Evolutionary conservation across 805 yeast genomes (phyloP).

Genomic region (Clavispora asparagi): DNA sequence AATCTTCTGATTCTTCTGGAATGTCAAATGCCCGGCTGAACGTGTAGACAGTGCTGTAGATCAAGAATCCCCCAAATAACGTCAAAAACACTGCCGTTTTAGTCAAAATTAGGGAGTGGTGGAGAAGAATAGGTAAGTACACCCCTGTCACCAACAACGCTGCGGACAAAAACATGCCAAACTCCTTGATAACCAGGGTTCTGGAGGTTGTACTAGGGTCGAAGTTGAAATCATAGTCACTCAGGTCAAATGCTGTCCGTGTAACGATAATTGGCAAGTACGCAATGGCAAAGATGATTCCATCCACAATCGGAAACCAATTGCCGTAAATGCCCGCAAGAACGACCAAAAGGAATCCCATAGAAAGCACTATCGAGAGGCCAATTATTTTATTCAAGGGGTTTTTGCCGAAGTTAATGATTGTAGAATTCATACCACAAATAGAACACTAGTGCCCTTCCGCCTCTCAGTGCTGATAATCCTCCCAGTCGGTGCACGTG

Average conservation of each 20-base stretch:
- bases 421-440: constrained; percentile 12
- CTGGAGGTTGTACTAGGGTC: constrained; percentile 24
- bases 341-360: constrained; percentile 85
- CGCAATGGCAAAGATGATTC: constrained; percentile 36
- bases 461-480: neutral
- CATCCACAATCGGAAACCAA: constrained; percentile 84
- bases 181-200: constrained; percentile 49
- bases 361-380: constrained; percentile 71
- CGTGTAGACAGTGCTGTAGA: constrained; percentile 76
- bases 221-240: constrained; percentile 40
- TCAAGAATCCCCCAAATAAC: constrained; percentile 75
- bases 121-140: constrained; percentile 65
- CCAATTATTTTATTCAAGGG: constrained; percentile 78
- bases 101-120: constrained; percentile 71
- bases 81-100: constrained; percentile 71
- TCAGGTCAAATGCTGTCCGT: constrained; percentile 24
- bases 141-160: constrained; percentile 71
- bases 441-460: neutral
- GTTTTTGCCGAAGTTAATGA: constrained; percentile 19
- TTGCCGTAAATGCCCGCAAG: constrained; percentile 82
- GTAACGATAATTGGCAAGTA: constrained; percentile 35
- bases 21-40: constrained; percentile 73
- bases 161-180: constrained; percentile 77
- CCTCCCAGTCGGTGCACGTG: neutral
- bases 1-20: constrained; percentile 22